Base-by-base conservation (phyloP, 805 yeast species). In the Candida rishiriensis region DNA sequence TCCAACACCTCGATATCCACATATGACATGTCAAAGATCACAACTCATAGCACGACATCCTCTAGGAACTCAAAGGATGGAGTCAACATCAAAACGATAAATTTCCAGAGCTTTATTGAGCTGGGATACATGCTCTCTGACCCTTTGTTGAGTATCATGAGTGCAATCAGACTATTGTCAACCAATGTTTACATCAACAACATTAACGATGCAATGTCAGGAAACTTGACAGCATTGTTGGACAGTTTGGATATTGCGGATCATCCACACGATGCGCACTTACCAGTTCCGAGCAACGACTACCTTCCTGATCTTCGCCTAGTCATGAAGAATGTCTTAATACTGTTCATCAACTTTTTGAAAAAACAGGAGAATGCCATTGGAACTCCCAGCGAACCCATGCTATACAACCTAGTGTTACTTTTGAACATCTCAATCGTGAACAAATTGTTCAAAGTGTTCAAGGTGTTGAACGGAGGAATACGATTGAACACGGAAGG, bases 291-390 rank as follows among this genome's bases (percentile, higher is more conserved):
- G 7, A 6, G 34, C 33, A 13, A 34, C 38, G 14, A 41, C 40
- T 60, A 57, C 36, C 42, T 55, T 36, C 66, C 66, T 0, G 64
- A 61, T 43, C 36, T 60, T 29, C 41, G 64, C n/a, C 43, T 58
- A 16, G 57, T 58, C 2, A 45, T 60, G 34, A 61, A 61, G 37
- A 60, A 61, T 47, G 56, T 61, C 5, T 46, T 61, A 31, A 43
- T 60, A 2, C 47, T 60, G 15, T 42, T 58, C 29, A 52, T 60
- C 14, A 51, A 52, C 29, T 58, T 56, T 40, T 47, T 61, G 47
- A 49, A 44, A 26, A 49, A 46, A 16, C 46, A 46, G n/a, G 49
- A 42, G 13, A 29, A 12, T 28, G 40, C 28, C 2, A 31, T 36
- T 15, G 48, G 29, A 28, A 43, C 35, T 30, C 45, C 30, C 15